Percentiles rank a stretch among this genome's conserved stretches.
These are phyloP conservation scores for Phalaenopsis aphrodite DNA, from an alignment of 106 monocot species.

Conservation along the genomic window DNA sequence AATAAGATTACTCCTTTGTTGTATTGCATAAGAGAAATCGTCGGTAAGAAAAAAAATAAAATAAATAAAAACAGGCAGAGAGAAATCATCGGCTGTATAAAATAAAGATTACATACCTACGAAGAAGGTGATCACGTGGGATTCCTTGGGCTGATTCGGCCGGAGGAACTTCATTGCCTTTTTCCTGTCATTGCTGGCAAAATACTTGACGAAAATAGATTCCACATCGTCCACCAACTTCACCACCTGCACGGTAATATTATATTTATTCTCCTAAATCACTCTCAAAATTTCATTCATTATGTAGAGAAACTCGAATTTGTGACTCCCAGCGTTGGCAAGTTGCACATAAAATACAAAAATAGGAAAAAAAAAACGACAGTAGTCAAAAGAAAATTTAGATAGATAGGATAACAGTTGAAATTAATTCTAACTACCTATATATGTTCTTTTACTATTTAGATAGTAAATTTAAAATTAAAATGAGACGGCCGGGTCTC, in stretches of 20 bases:
- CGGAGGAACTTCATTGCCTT: conserved; percentile 87
- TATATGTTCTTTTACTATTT: too few species aligned
- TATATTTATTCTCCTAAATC: not conserved
- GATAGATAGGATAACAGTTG: too few species aligned
- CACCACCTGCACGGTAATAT: conserved; percentile 47
- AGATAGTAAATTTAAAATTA: too few species aligned
- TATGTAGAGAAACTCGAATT: not conserved
- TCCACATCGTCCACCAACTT: conserved; percentile 81
- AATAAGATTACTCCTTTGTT: too few species aligned
- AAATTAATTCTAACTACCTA: too few species aligned
- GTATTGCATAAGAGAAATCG: not conserved
- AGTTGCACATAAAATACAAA: not conserved
- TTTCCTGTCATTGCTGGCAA: conserved; percentile 71
- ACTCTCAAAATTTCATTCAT: not conserved
- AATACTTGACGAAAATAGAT: conserved; percentile 70
- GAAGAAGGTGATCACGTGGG: conserved; percentile 86
- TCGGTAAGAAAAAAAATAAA: not conserved
- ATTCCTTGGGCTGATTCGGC: conserved; percentile 79
- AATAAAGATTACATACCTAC: conserved; percentile 36
- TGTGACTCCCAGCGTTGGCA: not conserved
- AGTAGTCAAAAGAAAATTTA: too few species aligned
- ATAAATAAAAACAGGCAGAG: too few species aligned
- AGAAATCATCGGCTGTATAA: not conserved
- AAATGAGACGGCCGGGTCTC: too few species aligned
- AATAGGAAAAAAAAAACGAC: too few species aligned